Percentiles rank a stretch among this genome's conserved stretches.
Conservation (phyloP, 2,329 filamentous ascomycete genomes). For the Ascochyta clinopodiicola region DNA sequence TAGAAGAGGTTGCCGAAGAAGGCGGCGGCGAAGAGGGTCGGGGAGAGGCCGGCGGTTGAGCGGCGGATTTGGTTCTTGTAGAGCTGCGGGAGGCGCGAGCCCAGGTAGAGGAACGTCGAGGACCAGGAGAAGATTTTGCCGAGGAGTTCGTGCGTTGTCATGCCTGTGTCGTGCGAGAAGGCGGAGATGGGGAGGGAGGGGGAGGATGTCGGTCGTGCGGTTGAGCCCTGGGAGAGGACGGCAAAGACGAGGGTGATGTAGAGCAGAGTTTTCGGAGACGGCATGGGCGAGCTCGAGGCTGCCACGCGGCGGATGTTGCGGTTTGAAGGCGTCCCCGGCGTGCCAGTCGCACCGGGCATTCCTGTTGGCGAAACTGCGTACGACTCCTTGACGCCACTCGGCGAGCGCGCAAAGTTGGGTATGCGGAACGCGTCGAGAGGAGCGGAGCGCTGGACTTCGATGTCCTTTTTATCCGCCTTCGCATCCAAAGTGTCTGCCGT, state of each 20-base stretch:
- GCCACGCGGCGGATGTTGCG: slow-evolving; percentile 42
- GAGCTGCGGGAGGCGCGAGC: slow-evolving; percentile 61
- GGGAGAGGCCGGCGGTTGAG: slow-evolving; percentile 68
- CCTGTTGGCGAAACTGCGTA: slow-evolving; percentile 28
- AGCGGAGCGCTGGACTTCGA: slow-evolving; percentile 33
- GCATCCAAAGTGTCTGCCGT: slow-evolving; percentile 18
- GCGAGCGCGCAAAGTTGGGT: slow-evolving; percentile 47
- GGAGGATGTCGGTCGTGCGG: slow-evolving; percentile 34
- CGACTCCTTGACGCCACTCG: slow-evolving; percentile 33
- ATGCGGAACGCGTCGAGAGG: slow-evolving; percentile 46
- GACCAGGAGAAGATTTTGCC: slow-evolving; percentile 55
- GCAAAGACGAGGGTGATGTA: slow-evolving; percentile 56
- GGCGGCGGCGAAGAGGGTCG: slow-evolving; percentile 68
- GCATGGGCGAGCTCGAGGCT: slow-evolving; percentile 52
- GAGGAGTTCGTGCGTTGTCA: slow-evolving; percentile 22
- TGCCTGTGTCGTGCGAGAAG: slow-evolving; percentile 25
- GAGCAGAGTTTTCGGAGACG: slow-evolving; percentile 55
- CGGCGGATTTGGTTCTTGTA: slow-evolving; percentile 69
- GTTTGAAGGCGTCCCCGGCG: slow-evolving; percentile 28
- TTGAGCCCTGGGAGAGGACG: slow-evolving; percentile 43
- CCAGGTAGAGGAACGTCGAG: slow-evolving; percentile 51
- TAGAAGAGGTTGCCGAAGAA: slow-evolving; percentile 74
- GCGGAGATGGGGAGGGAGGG: slow-evolving; percentile 22
- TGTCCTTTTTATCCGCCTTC: slow-evolving; percentile 21
- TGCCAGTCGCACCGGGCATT: not conserved